Evolutionary conservation across 495 filamentous ascomycete genomes (phyloP), one percentile per base, ranked within the genome.

Genomic region (Penicillium fimorum): DNA sequence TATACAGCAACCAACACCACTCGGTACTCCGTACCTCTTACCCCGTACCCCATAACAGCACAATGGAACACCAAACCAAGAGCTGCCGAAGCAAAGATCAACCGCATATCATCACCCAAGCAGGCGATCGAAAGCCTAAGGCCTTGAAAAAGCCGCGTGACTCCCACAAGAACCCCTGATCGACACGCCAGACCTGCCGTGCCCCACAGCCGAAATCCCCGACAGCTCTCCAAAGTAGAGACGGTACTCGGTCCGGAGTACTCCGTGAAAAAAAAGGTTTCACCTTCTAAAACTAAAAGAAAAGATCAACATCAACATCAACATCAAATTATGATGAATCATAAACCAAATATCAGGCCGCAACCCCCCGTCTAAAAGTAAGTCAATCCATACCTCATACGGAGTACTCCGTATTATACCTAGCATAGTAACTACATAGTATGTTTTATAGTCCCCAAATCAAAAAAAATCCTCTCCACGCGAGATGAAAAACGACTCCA

Each of bases 21-120:
- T 7, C 1, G 6, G 25, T 27, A 8, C 22, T 46, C 15, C 43
- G 1, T 27, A 2, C 42, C 22, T 15, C 35, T 4, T 5, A 15
- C 6, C 15, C 35, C 11, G 5, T 20, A 22, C 42, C 4, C 12
- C 35, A 17, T 17, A 38, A 8, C 15, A 38, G 32, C 12, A n/a
- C n/a, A 17, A 37, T 6, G 2, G 33, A 37, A 7, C 8, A 7
- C 8, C 33, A 13, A 35, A 35, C 5, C 32, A 15, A 37, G 33
- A n/a, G 9, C n/a, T 15, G 4, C 33, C 33, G 4, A 29, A 27
- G 1, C 15, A 47, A 30, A 27, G 0, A 32, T 27, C 29, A 45
- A 45, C 11, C n/a, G 43, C 52, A 54, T 15, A 54, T 40, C 52
- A 27, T 47, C 30, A 27, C 52, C 29, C 18, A 54, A 47, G 42